Percentiles rank a stretch among this genome's conserved stretches.
phyloP scores from a whole-genome alignment of 371 early-diverging fungal species.

The Umbelopsis sp. region DNA sequence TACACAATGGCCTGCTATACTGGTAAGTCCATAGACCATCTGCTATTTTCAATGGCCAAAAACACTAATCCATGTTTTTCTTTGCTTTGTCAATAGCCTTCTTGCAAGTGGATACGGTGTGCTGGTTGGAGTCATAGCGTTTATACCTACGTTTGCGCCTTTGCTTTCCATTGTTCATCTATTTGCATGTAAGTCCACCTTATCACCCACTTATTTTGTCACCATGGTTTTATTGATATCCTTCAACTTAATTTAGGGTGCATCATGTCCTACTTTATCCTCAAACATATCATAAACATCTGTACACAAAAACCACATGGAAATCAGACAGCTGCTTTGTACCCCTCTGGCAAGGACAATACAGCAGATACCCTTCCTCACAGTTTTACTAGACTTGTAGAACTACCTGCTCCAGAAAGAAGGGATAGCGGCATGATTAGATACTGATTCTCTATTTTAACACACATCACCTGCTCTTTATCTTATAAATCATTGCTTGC shows the following conservation, averaged over 20 bases:
- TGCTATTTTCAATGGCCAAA: not conserved
- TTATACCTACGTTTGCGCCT: not conserved
- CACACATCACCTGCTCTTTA: no score
- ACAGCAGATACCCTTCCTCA: not conserved
- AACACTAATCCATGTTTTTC: not conserved
- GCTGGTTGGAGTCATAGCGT: not conserved
- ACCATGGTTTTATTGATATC: not conserved
- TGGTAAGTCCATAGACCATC: not conserved
- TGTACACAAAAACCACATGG: not conserved
- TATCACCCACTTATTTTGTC: no score
- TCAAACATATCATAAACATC: not conserved
- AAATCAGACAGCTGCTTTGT: not conserved
- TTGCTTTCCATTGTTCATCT: not conserved
- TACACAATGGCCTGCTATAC: not conserved
- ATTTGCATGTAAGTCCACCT: slow-evolving; percentile 4
- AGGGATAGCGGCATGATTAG: slow-evolving; percentile 17
- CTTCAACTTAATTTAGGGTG: not conserved
- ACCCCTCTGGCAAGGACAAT: not conserved
- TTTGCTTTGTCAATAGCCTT: not conserved
- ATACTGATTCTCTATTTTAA: not conserved
- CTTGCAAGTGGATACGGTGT: slow-evolving; percentile 1
- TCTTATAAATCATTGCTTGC: no score
- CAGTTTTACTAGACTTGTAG: not conserved
- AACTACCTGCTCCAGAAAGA: slow-evolving; percentile 1
- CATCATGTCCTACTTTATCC: not conserved